Conservation (phyloP, 306 rosid species). For the Lablab purpureus region DNA sequence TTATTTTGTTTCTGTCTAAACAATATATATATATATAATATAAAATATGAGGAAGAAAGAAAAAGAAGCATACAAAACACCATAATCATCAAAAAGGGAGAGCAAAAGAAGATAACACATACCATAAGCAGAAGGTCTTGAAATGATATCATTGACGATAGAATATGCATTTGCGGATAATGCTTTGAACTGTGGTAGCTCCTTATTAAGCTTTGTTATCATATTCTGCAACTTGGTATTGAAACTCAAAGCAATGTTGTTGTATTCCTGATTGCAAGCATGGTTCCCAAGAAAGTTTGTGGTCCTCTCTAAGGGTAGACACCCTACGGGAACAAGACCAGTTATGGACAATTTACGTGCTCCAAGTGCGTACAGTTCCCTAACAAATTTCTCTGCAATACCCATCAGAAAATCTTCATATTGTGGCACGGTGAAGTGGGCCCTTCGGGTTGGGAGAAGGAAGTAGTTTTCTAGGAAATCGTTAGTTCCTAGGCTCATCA, state of each 20-base stretch:
- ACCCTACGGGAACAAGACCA: slow-evolving; percentile 50
- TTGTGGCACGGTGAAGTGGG: slow-evolving; percentile 45
- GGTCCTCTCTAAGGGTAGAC: slow-evolving; percentile 53
- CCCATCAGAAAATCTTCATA: slow-evolving; percentile 49
- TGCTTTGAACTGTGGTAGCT: slow-evolving; percentile 34
- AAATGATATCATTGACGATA: slow-evolving; percentile 28
- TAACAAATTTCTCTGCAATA: slow-evolving; percentile 42
- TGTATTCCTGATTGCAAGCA: slow-evolving; percentile 50
- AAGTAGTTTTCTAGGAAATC: slow-evolving; percentile 57
- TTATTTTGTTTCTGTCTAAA: no score
- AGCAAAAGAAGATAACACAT: neutral
- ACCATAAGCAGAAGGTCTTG: slow-evolving; percentile 49
- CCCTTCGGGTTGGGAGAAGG: slow-evolving; percentile 29
- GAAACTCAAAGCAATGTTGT: slow-evolving; percentile 45
- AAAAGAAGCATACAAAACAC: no score
- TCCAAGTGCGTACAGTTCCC: slow-evolving; percentile 49
- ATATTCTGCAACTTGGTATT: slow-evolving; percentile 42
- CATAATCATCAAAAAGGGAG: no score
- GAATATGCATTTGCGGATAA: slow-evolving; percentile 36
- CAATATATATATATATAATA: no score
- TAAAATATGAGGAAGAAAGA: no score
- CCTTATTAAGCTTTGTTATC: slow-evolving; percentile 40
- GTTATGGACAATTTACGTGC: slow-evolving; percentile 46
- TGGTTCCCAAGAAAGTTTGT: slow-evolving; percentile 28
- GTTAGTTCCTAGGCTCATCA: slow-evolving; percentile 60